Evolutionary conservation across 1,139 yeast genomes (phyloP).

Genomic region (Yamadazyma oceani): DNA sequence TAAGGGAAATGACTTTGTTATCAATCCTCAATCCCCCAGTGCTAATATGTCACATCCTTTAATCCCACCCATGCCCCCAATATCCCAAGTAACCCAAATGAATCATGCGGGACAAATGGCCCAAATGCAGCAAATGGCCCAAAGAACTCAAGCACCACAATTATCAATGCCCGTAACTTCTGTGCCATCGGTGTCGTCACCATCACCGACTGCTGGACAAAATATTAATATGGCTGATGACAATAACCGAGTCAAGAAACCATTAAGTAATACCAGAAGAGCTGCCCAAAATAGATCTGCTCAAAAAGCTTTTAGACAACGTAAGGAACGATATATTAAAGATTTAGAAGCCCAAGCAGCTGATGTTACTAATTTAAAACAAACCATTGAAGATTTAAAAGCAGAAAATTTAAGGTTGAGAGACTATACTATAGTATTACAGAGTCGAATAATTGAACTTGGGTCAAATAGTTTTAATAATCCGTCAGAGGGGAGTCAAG

Average conservation of each 20-base stretch:
- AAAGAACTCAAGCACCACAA: background rate
- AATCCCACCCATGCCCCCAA: slow-evolving; percentile 1
- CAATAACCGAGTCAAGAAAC: slow-evolving; percentile 21
- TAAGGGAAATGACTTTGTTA: background rate
- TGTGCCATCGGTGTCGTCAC: background rate
- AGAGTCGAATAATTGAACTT: slow-evolving; percentile 60
- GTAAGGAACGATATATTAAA: slow-evolving; percentile 75
- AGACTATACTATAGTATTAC: slow-evolving; percentile 70
- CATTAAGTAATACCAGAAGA: slow-evolving; percentile 66
- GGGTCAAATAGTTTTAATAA: slow-evolving; percentile 15
- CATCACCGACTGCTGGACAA: no score
- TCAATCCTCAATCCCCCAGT: background rate
- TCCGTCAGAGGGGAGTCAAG: slow-evolving; percentile 1
- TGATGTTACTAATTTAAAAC: slow-evolving; percentile 58
- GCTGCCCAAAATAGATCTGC: slow-evolving; percentile 90
- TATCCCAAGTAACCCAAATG: background rate
- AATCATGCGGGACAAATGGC: background rate
- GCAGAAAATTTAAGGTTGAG: slow-evolving; percentile 71
- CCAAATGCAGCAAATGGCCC: background rate
- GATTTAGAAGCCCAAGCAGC: slow-evolving; percentile 72
- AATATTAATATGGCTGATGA: no score
- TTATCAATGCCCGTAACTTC: background rate
- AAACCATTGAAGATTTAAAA: slow-evolving; percentile 61
- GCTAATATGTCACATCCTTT: background rate
- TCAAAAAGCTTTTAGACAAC: slow-evolving; percentile 80